Evolutionary conservation across 768 basidiomycete species (phyloP).

Genomic region (Leucosporidium creatinivorum): DNA sequence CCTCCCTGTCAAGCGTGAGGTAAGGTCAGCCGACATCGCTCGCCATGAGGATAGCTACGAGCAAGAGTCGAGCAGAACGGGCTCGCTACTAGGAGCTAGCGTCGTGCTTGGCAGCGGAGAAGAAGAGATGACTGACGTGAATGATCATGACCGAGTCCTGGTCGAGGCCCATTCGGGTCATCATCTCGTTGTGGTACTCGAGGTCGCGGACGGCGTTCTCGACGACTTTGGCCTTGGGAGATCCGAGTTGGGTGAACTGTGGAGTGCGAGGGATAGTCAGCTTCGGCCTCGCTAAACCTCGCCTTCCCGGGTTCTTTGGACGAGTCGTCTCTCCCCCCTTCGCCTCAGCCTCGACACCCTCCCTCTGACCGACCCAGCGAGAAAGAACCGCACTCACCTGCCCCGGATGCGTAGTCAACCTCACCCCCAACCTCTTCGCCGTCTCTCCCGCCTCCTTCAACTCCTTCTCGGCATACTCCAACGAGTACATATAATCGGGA

Average conservation of each 20-base stretch:
- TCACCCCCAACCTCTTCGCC: conserved; percentile 62
- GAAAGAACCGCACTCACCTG: conserved; percentile 59
- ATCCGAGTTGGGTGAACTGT: too few relatives aligned
- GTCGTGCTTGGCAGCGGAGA: too few relatives aligned
- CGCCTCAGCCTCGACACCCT: too few relatives aligned
- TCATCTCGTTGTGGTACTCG: conserved; percentile 77
- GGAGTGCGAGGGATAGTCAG: not conserved
- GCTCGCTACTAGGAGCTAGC: too few relatives aligned
- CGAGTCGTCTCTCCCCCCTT: too few relatives aligned
- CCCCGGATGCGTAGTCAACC: conserved; percentile 81
- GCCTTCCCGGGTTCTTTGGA: too few relatives aligned
- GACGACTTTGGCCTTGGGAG: conserved; percentile 64
- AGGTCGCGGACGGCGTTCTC: conserved; percentile 71
- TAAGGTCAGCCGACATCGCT: not conserved
- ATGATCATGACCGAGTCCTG: conserved; percentile 83
- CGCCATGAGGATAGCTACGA: too few relatives aligned
- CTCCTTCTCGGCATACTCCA: conserved; percentile 62
- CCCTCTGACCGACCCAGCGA: too few relatives aligned
- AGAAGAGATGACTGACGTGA: too few relatives aligned
- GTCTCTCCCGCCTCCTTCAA: conserved; percentile 57
- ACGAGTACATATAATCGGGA: conserved; percentile 65
- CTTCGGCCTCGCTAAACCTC: too few relatives aligned
- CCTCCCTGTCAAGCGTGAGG: conserved; percentile 51
- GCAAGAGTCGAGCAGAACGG: too few relatives aligned
- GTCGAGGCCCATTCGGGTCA: conserved; percentile 73